Evolutionary conservation across 768 basidiomycete species (phyloP).

Genomic region (Mycena polygramma): DNA sequence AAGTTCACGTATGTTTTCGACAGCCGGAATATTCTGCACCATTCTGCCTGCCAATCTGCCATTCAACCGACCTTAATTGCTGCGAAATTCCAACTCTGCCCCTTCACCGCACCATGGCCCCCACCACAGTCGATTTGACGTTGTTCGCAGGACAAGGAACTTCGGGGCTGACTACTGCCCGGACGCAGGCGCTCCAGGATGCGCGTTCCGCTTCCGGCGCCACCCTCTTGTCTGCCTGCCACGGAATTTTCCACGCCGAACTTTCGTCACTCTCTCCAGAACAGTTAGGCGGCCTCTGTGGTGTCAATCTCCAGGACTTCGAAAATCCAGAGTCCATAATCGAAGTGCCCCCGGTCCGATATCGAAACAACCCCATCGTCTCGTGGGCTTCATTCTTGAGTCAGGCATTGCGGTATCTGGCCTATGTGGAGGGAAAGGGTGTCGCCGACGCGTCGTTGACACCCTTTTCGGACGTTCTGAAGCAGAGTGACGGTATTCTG

Average conservation of each 20-base stretch:
- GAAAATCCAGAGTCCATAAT: constrained; percentile 54
- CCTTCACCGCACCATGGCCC: background rate
- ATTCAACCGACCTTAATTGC: too few species aligned
- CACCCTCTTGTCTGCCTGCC: constrained; percentile 64
- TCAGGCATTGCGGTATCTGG: constrained; percentile 61
- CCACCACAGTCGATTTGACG: constrained; percentile 52
- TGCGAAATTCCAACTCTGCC: too few species aligned
- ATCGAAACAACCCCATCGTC: constrained; percentile 61
- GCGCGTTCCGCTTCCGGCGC: constrained; percentile 56
- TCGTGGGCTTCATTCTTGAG: constrained; percentile 66
- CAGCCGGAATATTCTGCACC: too few species aligned
- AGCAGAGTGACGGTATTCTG: constrained; percentile 52
- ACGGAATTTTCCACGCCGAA: constrained; percentile 63
- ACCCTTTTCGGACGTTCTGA: constrained; percentile 44
- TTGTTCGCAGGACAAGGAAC: constrained; percentile 73
- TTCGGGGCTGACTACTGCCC: constrained; percentile 45
- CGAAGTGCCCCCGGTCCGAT: constrained; percentile 47
- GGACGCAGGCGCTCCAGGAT: constrained; percentile 56
- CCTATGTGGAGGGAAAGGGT: constrained; percentile 49
- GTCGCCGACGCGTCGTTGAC: constrained; percentile 26
- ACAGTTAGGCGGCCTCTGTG: constrained; percentile 47
- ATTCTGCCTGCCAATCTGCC: too few species aligned
- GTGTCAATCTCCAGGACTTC: constrained; percentile 63
- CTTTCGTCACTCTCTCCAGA: constrained; percentile 57
- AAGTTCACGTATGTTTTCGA: too few species aligned